Conservation (phyloP, 495 filamentous ascomycete genomes). For the Penicillium turbatum region DNA sequence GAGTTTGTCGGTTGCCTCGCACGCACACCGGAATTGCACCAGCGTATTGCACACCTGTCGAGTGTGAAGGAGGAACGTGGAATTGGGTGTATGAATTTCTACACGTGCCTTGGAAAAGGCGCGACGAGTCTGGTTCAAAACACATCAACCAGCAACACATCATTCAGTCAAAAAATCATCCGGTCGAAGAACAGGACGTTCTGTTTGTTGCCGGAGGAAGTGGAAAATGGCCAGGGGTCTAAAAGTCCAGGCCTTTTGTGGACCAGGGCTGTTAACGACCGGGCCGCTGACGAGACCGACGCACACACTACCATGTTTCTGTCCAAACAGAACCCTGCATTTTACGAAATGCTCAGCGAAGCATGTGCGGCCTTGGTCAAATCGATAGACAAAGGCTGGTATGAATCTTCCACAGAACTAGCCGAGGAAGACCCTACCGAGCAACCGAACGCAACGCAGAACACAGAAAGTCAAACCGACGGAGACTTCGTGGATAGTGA, state of each 20-base stretch:
- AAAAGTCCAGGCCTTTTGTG: slow-evolving; percentile 45
- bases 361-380: slow-evolving; percentile 57
- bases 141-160: slow-evolving; percentile 20
- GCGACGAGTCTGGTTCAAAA: slow-evolving; percentile 42
- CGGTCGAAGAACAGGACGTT: slow-evolving; percentile 68
- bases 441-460: slow-evolving; percentile 1
- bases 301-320: slow-evolving; percentile 91
- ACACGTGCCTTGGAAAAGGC: slow-evolving; percentile 72
- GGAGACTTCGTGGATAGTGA: slow-evolving; percentile 35
- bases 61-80: slow-evolving; percentile 50
- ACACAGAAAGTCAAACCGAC: slow-evolving; percentile 12
- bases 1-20: slow-evolving; percentile 89
- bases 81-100: slow-evolving; percentile 74
- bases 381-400: slow-evolving; percentile 46
- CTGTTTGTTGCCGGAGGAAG: slow-evolving; percentile 65
- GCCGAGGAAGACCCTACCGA: slow-evolving; percentile 15
- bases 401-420: slow-evolving; percentile 29
- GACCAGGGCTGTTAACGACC: slow-evolving; percentile 69
- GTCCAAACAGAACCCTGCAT: slow-evolving; percentile 74
- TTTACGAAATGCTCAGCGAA: slow-evolving; percentile 59
- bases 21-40: slow-evolving; percentile 68
- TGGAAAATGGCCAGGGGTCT: slow-evolving; percentile 33
- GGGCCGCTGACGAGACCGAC: slow-evolving; percentile 67
- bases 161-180: slow-evolving; percentile 40
- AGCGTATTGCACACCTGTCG: slow-evolving; percentile 55